phyloP scores from a whole-genome alignment of 2,329 filamentous ascomycete genomes.

The Verticillium klebahnii region DNA sequence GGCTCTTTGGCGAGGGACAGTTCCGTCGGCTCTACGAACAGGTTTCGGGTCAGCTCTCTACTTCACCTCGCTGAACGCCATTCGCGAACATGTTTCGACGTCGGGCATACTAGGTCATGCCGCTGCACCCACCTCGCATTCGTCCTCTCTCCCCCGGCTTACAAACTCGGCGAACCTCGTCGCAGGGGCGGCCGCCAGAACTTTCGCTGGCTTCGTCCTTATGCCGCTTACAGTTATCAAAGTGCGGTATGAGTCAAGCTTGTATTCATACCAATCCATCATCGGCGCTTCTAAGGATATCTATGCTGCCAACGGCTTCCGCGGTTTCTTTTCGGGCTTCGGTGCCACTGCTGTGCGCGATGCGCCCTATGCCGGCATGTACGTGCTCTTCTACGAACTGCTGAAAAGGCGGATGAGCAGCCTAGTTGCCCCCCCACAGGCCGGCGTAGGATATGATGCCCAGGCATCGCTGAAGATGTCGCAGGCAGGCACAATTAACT shows the following conservation, averaged over 20 bases:
- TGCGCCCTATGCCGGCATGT: conserved; percentile 93
- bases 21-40: conserved; percentile 89
- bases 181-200: conserved; percentile 79
- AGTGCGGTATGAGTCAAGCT: conserved; percentile 85
- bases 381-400: conserved; percentile 91
- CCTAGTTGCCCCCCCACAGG: not conserved
- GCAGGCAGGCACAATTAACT: conserved; percentile 51
- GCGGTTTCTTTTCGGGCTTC: conserved; percentile 89
- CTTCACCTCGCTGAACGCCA: conserved; percentile 80
- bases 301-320: conserved; percentile 62
- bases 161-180: conserved; percentile 80
- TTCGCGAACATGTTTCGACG: conserved; percentile 60
- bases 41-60: conserved; percentile 92
- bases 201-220: conserved; percentile 81
- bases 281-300: conserved; percentile 71
- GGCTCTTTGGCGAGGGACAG: conserved; percentile 85
- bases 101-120: conserved; percentile 18
- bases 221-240: conserved; percentile 98
- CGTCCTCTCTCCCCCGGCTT: conserved; percentile 75
- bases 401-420: conserved; percentile 60
- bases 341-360: conserved; percentile 90
- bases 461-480: conserved; percentile 5
- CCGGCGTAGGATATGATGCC: conserved; percentile 6
- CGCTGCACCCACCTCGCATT: conserved; percentile 29
- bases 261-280: conserved; percentile 80